phyloP scores from a whole-genome alignment of 2,329 filamentous ascomycete genomes.

The Penicillium sumatraense region DNA sequence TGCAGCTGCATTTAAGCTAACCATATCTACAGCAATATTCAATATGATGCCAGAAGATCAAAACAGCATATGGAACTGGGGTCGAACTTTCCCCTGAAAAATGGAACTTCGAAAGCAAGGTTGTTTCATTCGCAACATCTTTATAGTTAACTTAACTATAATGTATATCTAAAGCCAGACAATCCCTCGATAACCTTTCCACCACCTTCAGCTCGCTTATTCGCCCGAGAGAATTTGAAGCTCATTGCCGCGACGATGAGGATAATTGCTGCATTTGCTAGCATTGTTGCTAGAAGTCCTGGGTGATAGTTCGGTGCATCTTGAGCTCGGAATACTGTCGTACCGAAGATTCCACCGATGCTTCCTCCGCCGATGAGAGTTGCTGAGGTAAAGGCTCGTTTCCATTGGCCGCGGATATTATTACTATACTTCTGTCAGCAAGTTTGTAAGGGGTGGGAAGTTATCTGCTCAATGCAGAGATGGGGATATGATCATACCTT shows the following conservation, averaged over 20 bases:
- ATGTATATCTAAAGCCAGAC: conserved; percentile 15
- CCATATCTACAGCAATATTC: conserved; percentile 10
- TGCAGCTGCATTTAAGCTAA: neutral
- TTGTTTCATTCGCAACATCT: neutral
- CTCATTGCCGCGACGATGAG: conserved; percentile 9
- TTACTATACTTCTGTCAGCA: conserved; percentile 1
- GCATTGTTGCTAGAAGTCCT: conserved; percentile 8
- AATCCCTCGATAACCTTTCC: conserved; percentile 13
- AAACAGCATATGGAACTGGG: conserved; percentile 13
- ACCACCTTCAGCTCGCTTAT: conserved; percentile 9
- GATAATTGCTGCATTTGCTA: conserved; percentile 18
- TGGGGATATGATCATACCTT: neutral
- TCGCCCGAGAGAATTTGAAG: conserved; percentile 10
- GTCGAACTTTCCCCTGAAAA: conserved; percentile 3
- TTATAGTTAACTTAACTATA: neutral
- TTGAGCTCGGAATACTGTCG: neutral
- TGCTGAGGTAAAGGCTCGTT: conserved; percentile 4
- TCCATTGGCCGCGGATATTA: conserved; percentile 7
- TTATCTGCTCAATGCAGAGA: neutral
- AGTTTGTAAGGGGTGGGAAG: neutral
- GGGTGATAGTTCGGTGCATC: neutral
- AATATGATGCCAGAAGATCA: conserved; percentile 13
- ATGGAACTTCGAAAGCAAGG: too few relatives aligned
- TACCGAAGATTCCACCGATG: conserved; percentile 3
- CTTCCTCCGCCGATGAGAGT: conserved; percentile 5